A percentile compares a stretch with the other conserved stretches of the same genome.
These are phyloP conservation scores for Oryza glaberrima DNA, from an alignment of 176 grass and related monocot species.

Conservation along the genomic window DNA sequence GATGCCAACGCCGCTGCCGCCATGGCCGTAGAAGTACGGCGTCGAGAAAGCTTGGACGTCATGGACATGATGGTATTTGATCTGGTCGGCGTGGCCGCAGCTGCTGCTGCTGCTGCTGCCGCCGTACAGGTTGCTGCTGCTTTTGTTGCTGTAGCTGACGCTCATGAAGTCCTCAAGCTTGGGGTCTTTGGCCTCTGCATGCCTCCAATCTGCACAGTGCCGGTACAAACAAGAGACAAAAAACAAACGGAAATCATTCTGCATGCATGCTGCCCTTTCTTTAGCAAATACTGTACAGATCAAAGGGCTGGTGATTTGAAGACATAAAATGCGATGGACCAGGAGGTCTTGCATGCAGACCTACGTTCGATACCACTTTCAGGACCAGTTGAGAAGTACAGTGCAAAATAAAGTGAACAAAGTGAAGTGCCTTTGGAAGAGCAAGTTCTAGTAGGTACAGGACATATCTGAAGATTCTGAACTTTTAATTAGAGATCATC, in stretches of 20 bases:
- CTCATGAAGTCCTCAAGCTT: conserved; percentile 87
- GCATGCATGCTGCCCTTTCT: neutral
- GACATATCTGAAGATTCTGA: neutral
- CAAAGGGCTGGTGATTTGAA: neutral
- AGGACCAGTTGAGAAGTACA: neutral
- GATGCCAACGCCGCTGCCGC: conserved; percentile 32
- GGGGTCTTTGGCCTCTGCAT: conserved; percentile 57
- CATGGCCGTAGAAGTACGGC: conserved; percentile 50
- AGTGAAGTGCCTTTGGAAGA: neutral
- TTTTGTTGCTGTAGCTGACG: conserved; percentile 51
- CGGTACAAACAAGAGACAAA: conserved; percentile 7
- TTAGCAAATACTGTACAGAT: neutral
- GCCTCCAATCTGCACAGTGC: conserved; percentile 64
- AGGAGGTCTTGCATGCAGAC: neutral
- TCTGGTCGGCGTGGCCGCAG: conserved; percentile 23
- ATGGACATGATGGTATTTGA: conserved; percentile 38
- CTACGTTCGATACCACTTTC: neutral
- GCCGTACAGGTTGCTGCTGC: neutral
- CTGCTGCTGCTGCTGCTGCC: neutral
- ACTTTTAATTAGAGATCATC: neutral
- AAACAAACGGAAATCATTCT: neutral
- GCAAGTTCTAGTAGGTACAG: neutral
- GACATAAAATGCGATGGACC: neutral
- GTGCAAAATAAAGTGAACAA: neutral
- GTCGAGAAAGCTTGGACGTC: conserved; percentile 32